Evolutionary conservation across 2,329 filamentous ascomycete species (phyloP).

Genomic region (Curvularia spicifera): DNA sequence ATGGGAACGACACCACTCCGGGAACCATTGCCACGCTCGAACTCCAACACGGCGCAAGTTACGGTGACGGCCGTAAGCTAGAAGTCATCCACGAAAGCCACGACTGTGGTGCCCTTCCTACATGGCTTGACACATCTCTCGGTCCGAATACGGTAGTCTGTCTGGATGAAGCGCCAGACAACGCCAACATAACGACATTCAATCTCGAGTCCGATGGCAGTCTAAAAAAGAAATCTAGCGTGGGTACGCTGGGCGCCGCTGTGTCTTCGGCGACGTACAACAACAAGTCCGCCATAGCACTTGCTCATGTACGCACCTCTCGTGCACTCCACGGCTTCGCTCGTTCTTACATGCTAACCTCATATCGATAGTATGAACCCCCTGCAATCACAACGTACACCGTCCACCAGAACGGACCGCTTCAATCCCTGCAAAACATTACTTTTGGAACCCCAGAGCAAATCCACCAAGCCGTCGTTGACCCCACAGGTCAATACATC

Average conservation of each 20-base stretch:
- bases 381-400: constrained; percentile 48
- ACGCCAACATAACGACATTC: constrained; percentile 42
- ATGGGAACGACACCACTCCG: constrained; percentile 30
- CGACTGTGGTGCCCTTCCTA: constrained; percentile 61
- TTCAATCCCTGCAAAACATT: constrained; percentile 49
- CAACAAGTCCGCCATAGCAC: constrained; percentile 48
- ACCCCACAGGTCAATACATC: constrained; percentile 69
- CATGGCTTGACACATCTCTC: constrained; percentile 66
- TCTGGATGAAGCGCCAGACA: constrained; percentile 65
- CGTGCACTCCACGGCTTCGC: background rate
- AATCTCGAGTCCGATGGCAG: constrained; percentile 42
- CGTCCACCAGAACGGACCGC: constrained; percentile 15
- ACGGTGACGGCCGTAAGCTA: constrained; percentile 41
- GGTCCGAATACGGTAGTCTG: constrained; percentile 62
- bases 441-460: constrained; percentile 53
- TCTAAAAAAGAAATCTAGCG: constrained; percentile 45
- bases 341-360: background rate
- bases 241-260: constrained; percentile 48
- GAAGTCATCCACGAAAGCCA: constrained; percentile 53
- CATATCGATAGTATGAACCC: constrained; percentile 46
- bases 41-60: constrained; percentile 5
- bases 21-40: constrained; percentile 54
- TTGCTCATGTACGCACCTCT: constrained; percentile 29
- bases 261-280: constrained; percentile 54
- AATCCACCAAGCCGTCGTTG: constrained; percentile 69